Conservation (phyloP, 1,284 basidiomycete genomes). For the Blastosporella zonata region DNA sequence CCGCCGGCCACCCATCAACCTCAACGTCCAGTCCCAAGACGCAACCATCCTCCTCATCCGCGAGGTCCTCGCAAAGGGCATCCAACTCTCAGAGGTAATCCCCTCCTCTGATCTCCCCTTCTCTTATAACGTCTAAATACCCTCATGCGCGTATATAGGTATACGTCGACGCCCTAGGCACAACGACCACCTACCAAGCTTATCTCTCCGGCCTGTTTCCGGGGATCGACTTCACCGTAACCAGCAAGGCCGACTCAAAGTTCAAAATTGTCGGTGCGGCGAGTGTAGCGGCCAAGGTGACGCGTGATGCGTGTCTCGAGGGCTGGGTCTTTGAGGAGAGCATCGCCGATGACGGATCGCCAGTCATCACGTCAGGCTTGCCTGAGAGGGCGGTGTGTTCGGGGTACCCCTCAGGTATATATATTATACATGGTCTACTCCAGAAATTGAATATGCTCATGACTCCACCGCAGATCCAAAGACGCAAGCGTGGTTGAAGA, state of each 20-base stretch:
- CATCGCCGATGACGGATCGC: slow-evolving; percentile 18
- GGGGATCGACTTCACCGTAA: slow-evolving; percentile 84
- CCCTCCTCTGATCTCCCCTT: not conserved
- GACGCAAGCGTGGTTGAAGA: slow-evolving; percentile 84
- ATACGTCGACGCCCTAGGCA: slow-evolving; percentile 94
- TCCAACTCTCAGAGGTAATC: slow-evolving; percentile 77
- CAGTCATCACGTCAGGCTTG: slow-evolving; percentile 10
- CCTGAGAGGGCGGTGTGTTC: slow-evolving; percentile 56
- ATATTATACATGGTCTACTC: slow-evolving; percentile 20
- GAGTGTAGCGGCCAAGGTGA: slow-evolving; percentile 95
- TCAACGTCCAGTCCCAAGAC: slow-evolving; percentile 92
- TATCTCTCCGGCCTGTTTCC: slow-evolving; percentile 81
- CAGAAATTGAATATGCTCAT: slow-evolving; percentile 8
- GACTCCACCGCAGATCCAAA: slow-evolving; percentile 67
- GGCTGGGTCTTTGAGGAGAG: slow-evolving; percentile 78
- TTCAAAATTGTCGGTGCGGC: slow-evolving; percentile 98
- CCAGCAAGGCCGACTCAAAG: slow-evolving; percentile 90
- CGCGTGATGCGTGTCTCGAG: slow-evolving; percentile 88
- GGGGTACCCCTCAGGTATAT: slow-evolving; percentile 84
- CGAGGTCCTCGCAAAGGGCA: slow-evolving; percentile 76
- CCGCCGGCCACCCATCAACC: slow-evolving; percentile 76
- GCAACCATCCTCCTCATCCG: slow-evolving; percentile 89
- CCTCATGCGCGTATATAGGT: slow-evolving; percentile 48
- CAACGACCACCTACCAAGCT: slow-evolving; percentile 80
- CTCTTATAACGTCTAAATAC: not conserved